Evolutionary conservation across 768 basidiomycete genomes (phyloP).

Genomic region (Termitomyces sp.): DNA sequence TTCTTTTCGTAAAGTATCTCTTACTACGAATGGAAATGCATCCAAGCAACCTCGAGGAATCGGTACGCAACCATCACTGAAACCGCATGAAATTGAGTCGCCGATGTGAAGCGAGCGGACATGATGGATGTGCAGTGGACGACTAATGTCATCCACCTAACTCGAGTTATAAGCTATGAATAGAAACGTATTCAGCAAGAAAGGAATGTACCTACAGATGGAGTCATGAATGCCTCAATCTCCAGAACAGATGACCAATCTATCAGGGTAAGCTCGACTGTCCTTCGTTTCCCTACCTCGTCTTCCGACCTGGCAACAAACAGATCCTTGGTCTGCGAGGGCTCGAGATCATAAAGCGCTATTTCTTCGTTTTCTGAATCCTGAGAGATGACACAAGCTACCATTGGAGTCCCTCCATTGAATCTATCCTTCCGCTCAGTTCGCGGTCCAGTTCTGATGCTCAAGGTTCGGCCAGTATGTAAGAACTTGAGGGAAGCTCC

Average conservation of each 20-base stretch:
- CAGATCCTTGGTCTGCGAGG: conserved; percentile 1
- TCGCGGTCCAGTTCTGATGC: conserved; percentile 1
- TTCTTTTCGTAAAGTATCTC: conserved; percentile 5
- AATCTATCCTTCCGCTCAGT: conserved; percentile 5
- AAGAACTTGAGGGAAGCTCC: conserved; percentile 4
- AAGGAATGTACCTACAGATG: background rate
- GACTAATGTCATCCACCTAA: background rate
- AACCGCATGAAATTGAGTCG: conserved; percentile 8
- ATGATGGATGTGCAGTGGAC: background rate
- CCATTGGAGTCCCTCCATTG: conserved; percentile 9
- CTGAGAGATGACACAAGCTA: conserved; percentile 3
- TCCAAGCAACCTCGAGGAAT: conserved; percentile 8
- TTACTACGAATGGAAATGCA: conserved; percentile 4
- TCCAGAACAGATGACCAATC: conserved; percentile 8
- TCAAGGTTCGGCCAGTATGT: conserved; percentile 1
- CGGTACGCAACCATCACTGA: background rate
- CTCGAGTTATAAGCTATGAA: background rate
- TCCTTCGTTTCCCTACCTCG: background rate
- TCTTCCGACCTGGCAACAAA: background rate
- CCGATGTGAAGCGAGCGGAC: background rate
- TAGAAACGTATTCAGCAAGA: background rate
- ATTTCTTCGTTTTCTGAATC: background rate
- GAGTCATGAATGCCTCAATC: conserved; percentile 1
- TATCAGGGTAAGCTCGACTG: conserved; percentile 5
- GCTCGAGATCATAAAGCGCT: background rate